These are phyloP conservation scores for Sporobolomyces roseus DNA, from an alignment of 768 basidiomycete species.

Conservation along the genomic window DNA sequence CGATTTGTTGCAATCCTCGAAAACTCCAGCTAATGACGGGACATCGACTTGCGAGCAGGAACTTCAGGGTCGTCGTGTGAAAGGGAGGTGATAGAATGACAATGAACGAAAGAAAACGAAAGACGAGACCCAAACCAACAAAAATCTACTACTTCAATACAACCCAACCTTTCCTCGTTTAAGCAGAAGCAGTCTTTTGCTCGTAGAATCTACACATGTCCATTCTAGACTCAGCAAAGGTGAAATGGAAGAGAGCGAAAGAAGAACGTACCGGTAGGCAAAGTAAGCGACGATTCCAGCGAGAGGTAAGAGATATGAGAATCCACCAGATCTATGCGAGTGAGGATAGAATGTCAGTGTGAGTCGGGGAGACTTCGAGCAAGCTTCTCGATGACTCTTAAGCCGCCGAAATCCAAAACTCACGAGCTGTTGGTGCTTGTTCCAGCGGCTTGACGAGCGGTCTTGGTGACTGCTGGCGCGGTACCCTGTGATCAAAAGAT, in stretches of 20 bases:
- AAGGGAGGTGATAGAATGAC: too few relatives aligned
- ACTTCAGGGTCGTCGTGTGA: too few relatives aligned
- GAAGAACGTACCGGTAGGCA: constrained; percentile 53
- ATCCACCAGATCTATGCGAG: constrained; percentile 49
- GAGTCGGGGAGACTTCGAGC: background rate
- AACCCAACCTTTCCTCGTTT: background rate
- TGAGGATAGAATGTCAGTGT: background rate
- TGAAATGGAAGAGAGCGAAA: background rate
- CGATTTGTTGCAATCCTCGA: too few relatives aligned
- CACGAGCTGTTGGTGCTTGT: constrained; percentile 64
- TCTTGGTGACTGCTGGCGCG: constrained; percentile 52
- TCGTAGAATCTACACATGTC: constrained; percentile 15
- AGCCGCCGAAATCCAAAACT: background rate
- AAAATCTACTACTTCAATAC: background rate
- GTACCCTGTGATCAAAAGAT: constrained; percentile 1
- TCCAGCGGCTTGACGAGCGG: constrained; percentile 55
- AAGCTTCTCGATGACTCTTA: background rate
- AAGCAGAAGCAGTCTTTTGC: constrained; percentile 10
- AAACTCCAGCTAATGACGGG: too few relatives aligned
- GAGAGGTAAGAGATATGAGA: constrained; percentile 81
- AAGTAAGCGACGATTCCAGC: constrained; percentile 77
- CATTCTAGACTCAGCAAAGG: too few relatives aligned
- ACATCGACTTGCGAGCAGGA: too few relatives aligned
- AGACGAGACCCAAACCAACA: background rate
- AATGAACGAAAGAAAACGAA: background rate